Base-by-base conservation (phyloP, 768 basidiomycete genomes). In the Rhodotorula kratochvilovae region DNA sequence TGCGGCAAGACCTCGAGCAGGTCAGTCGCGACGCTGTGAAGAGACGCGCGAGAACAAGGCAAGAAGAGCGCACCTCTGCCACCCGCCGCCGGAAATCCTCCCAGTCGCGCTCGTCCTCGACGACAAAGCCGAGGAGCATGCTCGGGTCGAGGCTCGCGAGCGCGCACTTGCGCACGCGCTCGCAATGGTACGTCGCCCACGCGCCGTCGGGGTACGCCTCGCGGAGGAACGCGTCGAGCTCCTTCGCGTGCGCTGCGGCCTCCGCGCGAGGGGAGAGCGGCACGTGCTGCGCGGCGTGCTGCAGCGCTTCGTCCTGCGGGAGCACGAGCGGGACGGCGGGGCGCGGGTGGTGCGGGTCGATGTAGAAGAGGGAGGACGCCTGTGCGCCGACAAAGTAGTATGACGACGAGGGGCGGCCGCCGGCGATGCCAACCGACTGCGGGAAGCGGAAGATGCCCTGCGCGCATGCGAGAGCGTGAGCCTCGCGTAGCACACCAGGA, bases 351-450 rank as follows among this genome's bases (percentile, higher is more conserved):
- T 83, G 83, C 19, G 83, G 82, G 71, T 83, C 83, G 67, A 83
- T 80, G 76, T 83, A 83, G 79, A 81, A 81, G 13, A 98, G 84
- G 60, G 87, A 89, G 73, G 93, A 90, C 6, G 88, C 89, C 79
- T 99, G 95, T 0, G 88, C 85, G 25, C 92, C 95, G 59, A 99
- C 90, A 78, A 99, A 99, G 80, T 98, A 99, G 80, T 96, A 98
- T 0, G 93, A 96, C 0, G 91, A 93, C n/a, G 90, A 90, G 0
- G 95, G 96, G 31, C 96, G 86, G 5, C 95, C 95, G 50, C 96
- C 95, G 0, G 95, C 93, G 64, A 99, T 98, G 51, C 95, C 96
- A 48, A 96, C 90, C 4, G 89, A 91, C 81, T 98, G 95, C 0
- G 94, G 94, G 80, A 93, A 92, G 0, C 90, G 90, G 79, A 93